Percentiles rank a stretch among this genome's conserved stretches.
Evolutionary conservation across 1,139 yeast genomes (phyloP).

Genomic region (Yamadazyma jaroonii): DNA sequence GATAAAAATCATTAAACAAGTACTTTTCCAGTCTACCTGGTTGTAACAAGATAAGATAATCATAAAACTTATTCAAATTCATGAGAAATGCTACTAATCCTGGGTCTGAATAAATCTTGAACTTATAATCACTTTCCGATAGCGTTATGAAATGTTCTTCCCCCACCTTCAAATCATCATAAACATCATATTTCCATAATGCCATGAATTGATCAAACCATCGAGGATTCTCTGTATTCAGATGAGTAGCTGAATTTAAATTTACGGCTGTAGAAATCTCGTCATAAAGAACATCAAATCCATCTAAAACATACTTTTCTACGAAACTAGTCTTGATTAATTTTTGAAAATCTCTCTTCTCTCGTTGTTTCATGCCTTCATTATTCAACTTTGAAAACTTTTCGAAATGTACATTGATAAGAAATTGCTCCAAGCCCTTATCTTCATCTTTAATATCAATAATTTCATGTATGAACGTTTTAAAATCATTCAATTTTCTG

Average conservation of each 20-base stretch:
- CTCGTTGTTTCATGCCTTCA: neutral
- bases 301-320: constrained; percentile 2
- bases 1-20: neutral
- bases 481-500: neutral
- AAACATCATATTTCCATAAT: constrained; percentile 13
- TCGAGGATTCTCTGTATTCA: constrained; percentile 5
- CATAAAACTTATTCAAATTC: constrained; percentile 10
- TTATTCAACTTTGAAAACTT: neutral
- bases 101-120: neutral
- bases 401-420: neutral
- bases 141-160: neutral
- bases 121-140: no score
- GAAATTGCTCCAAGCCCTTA: neutral
- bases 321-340: neutral
- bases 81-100: constrained; percentile 6
- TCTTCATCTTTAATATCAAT: neutral
- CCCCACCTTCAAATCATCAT: constrained; percentile 5
- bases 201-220: constrained; percentile 9
- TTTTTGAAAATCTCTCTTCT: neutral
- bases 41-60: constrained; percentile 4
- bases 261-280: neutral
- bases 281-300: neutral
- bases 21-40: neutral
- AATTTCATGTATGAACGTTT: neutral
- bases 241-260: neutral